phyloP scores from a whole-genome alignment of 768 basidiomycete genomes.

The Tubosaeta brunneosetosa region DNA sequence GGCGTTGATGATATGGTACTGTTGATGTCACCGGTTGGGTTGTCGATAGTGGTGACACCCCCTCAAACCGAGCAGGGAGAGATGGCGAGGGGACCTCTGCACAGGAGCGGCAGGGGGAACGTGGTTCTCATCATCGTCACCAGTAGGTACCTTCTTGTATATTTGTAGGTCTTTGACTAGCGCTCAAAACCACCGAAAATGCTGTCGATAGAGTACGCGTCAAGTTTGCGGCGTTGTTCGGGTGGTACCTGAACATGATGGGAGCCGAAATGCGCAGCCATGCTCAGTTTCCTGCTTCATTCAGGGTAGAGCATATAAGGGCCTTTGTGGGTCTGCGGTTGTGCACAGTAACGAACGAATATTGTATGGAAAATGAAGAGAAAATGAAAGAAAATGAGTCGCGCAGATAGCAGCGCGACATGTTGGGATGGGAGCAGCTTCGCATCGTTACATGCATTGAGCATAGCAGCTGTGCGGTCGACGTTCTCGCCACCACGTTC shows the following conservation, averaged over 20 bases:
- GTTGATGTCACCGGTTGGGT: neutral
- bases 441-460: too few species aligned
- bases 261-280: slow-evolving; percentile 23
- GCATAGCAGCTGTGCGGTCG: too few species aligned
- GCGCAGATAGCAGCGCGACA: too few species aligned
- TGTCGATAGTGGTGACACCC: neutral
- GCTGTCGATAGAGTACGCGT: slow-evolving; percentile 5
- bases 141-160: too few species aligned
- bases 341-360: too few species aligned
- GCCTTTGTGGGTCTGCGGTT: slow-evolving; percentile 4
- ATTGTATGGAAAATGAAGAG: too few species aligned
- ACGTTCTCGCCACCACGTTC: too few species aligned
- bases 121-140: neutral
- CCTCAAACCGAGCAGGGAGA: neutral
- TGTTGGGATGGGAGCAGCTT: too few species aligned
- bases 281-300: slow-evolving; percentile 22
- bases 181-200: neutral
- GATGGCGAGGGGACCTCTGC: neutral
- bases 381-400: too few species aligned
- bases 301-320: slow-evolving; percentile 10
- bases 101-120: neutral
- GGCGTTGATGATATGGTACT: too few species aligned
- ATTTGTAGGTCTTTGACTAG: slow-evolving; percentile 7
- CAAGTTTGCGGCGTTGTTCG: neutral
- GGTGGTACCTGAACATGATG: slow-evolving; percentile 1